Evolutionary conservation across 257 asterid species (phyloP).

Genomic region (Linderniella brevidens): DNA sequence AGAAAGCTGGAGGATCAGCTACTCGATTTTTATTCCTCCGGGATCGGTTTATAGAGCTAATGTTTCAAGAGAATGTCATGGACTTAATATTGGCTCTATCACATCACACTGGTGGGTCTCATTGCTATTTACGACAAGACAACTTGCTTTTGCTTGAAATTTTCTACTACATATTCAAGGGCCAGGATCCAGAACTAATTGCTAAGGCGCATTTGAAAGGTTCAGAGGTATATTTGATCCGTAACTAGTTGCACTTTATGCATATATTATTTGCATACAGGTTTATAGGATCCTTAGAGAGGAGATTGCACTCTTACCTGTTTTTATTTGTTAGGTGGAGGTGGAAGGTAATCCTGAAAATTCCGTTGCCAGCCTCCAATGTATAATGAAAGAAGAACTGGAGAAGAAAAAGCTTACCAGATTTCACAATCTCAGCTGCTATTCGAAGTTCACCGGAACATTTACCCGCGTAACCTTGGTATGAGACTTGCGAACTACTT

Average conservation of each 20-base stretch:
- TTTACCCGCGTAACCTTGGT: slow-evolving; percentile 77
- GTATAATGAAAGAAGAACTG: slow-evolving; percentile 62
- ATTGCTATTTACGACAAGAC: slow-evolving; percentile 64
- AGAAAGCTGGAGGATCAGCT: slow-evolving; percentile 66
- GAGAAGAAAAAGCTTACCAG: slow-evolving; percentile 46
- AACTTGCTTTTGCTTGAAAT: slow-evolving; percentile 81
- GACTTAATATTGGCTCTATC: slow-evolving; percentile 65
- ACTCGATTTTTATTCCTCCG: slow-evolving; percentile 47
- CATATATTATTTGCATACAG: not conserved
- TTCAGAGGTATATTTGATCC: slow-evolving; percentile 38
- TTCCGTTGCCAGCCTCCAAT: slow-evolving; percentile 40
- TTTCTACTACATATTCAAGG: slow-evolving; percentile 54
- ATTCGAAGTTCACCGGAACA: slow-evolving; percentile 70
- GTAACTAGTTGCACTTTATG: not conserved
- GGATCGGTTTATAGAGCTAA: slow-evolving; percentile 57
- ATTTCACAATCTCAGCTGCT: slow-evolving; percentile 37
- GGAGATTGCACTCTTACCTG: slow-evolving; percentile 6
- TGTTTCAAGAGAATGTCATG: slow-evolving; percentile 86
- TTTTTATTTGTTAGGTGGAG: slow-evolving; percentile 22
- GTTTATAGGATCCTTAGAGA: not conserved
- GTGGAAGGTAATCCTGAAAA: slow-evolving; percentile 40
- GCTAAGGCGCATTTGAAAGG: slow-evolving; percentile 37
- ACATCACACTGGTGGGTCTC: slow-evolving; percentile 67
- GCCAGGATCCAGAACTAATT: slow-evolving; percentile 80
- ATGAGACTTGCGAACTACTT: slow-evolving; percentile 9